Evolutionary conservation across 2,329 filamentous ascomycete species (phyloP), one percentile per base, ranked within the genome.

Genomic region (Aphanoascus verrucosus): DNA sequence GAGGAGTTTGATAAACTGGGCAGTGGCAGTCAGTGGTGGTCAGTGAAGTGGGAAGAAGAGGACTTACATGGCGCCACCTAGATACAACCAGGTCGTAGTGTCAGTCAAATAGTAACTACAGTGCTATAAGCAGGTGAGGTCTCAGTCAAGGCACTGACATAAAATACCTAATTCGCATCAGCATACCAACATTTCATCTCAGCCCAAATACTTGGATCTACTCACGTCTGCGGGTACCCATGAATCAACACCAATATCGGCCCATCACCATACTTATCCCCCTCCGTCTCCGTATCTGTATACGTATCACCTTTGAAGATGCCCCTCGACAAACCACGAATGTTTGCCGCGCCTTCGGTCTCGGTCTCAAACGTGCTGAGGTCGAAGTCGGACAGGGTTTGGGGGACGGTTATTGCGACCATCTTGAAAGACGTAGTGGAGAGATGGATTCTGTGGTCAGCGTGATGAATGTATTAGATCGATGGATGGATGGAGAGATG

Each of bases 1-100:
- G 19, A 75, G 63, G 14, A 64, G 58, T 8, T 67, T 63, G 32
- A 74, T 61, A 31, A 74, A 55, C 63, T 72, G 28, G n/a, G 7
- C n/a, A 20, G 34, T 6, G 3, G 31, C 15, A 14, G 12, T 40
- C 15, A 51, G 45, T 14, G 6, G 17, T 23, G 11, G 40, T 38
- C 31, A 7, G 11, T 40, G 20, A 12, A 40, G 15, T 15, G n/a
- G 14, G 20, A 9, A 8, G 32, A 7, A 17, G 15, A 2, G 23
- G 12, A 35, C 55, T 51, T 54, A 56, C 55, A 56, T 56, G 55
- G 46, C 55, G 55, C 55, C 55, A 56, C 55, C 55, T 56, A 41
- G 31, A 46, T 19, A 50, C 1, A 5, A 37, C 5, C 32, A 6
- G 11, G 32, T 11, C 7, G 12, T 5, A 17, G 19, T 19, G 54